Percentiles rank a stretch among this genome's conserved stretches.
Conservation (phyloP, 805 yeast species). For the Wickerhamomyces canadensis region DNA sequence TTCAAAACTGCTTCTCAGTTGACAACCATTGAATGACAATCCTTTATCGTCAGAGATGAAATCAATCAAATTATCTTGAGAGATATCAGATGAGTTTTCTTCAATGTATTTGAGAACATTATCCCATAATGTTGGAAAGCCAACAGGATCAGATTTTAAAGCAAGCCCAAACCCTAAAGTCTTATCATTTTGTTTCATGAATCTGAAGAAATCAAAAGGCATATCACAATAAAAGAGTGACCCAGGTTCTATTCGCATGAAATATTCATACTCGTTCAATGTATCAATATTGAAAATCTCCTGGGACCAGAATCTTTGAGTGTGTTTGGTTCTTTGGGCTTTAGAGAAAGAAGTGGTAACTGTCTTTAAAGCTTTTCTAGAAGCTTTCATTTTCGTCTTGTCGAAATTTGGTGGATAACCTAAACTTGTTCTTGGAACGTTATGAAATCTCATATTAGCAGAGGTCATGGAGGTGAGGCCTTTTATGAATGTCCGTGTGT, state of each 20-base stretch:
- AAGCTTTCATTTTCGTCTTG: constrained; percentile 33
- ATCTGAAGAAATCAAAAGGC: constrained; percentile 40
- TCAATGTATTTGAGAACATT: constrained; percentile 59
- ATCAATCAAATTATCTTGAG: constrained; percentile 57
- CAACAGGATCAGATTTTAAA: constrained; percentile 57
- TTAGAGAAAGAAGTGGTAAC: constrained; percentile 46
- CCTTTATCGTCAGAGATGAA: constrained; percentile 72
- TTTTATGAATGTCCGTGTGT: constrained; percentile 44
- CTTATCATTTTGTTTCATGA: constrained; percentile 47
- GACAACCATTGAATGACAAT: constrained; percentile 73
- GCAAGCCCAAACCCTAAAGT: constrained; percentile 64
- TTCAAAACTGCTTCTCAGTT: constrained; percentile 86
- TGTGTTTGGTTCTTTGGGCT: constrained; percentile 52
- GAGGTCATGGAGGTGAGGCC: constrained; percentile 41
- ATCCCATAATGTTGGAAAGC: constrained; percentile 76
- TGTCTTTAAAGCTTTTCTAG: constrained; percentile 35
- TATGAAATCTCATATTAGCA: constrained; percentile 54
- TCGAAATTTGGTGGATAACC: constrained; percentile 53
- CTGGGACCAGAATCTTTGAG: constrained; percentile 42
- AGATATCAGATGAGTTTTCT: constrained; percentile 51
- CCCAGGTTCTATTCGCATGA: constrained; percentile 46
- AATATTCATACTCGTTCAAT: constrained; percentile 42
- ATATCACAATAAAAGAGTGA: constrained; percentile 40
- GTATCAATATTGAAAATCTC: constrained; percentile 39
- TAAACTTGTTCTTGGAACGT: constrained; percentile 50